Base-by-base conservation (phyloP, 1,284 basidiomycete genomes). In the Butyriboletus appendiculatus region DNA sequence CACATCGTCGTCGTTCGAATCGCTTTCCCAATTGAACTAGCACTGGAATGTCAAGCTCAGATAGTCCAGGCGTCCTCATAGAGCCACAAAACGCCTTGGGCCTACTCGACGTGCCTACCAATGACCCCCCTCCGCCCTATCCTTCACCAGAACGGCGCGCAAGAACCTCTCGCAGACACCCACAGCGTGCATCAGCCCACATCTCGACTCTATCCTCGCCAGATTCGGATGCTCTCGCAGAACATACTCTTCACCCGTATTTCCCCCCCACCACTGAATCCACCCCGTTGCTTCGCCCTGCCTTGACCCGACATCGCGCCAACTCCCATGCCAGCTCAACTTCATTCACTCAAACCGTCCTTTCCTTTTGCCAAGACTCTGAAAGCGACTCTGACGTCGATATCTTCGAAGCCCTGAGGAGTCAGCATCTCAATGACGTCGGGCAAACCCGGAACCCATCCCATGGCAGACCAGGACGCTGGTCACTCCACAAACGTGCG, bases 111-210 rank as follows among this genome's bases (percentile, higher is more conserved):
- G 46, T 41, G 1, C 53, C 59, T 1, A 48, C 66, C 18, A 59
- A 69, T 4, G 85, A 88, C 57, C 85, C 86, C 0, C 85, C 85
- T 12, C 85, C 85, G 0, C 86, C 85, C 0, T 88, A 88, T 65
- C 86, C 84, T 35, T 78, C 82, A 0, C 73, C 76, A 50, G 75
- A 78, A 58, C 75, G 81, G n/a, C 76, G 79, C 32, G 57, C 68
- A 9, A 72, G 80, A 46, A 54, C 64, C 57, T 59, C 42, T 48
- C 68, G 49, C 67, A 73, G 60, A 53, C 67, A 37, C 69, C 71
- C 56, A 52, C 72, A 35, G 61, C 74, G 43, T 71, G 69, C 32
- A 58, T 60, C 40, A 48, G 20, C 60, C 51, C 43, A 60, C 55
- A 50, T 67, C 63, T 32, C 64, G 4, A 50, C 75, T 43, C 53